Base-by-base conservation (phyloP, 352 stramenopile species). In the Phytophthora quininea region DNA sequence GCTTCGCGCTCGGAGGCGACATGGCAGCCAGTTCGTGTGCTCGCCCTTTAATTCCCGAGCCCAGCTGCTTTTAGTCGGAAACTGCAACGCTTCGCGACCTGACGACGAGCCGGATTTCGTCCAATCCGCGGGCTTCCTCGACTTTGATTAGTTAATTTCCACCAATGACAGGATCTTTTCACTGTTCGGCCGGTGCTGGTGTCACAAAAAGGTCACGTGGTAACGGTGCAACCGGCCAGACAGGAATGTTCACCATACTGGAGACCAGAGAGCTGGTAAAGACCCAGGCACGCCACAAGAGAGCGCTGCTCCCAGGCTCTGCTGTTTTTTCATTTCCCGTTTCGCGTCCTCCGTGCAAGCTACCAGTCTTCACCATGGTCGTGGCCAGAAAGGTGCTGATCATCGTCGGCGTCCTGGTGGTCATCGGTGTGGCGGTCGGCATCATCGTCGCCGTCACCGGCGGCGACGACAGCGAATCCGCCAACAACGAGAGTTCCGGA, bases 361-460 rank as follows among this genome's bases (percentile, higher is more conserved):
- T 62, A 58, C 60, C 62, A 71, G 62, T 24, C 55, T 63, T 10
- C 30, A 68, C 37, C n/a, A 79, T 79, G 71, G 67, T 79, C 14
- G 71, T 54, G 57, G 56, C 72, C 15, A 64, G 72, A 15, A 93
- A 93, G 64, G 76, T 80, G 53, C 77, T 93, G 48, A 82, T 95
- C 60, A 79, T 88, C 62, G 60, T 91, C 53, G 79, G 76, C 67
- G 73, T 90, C 45, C 71, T 94, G 48, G 73, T 94, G 56, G 77
- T 88, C 40, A 86, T 95, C 54, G 88, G 82, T 47, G 68, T 81
- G 24, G 76, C 62, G 29, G 69, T 93, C 29, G 84, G 81, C 56
- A 72, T 92, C 33, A 89, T 92, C 64, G 79, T 93, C 7, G 80
- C 72, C 6, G 79, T 92, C 48, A 91, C 84, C 2, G 61, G 72